phyloP scores from a whole-genome alignment of 352 stramenopile genomes.

The Globisporangium nagaii region DNA sequence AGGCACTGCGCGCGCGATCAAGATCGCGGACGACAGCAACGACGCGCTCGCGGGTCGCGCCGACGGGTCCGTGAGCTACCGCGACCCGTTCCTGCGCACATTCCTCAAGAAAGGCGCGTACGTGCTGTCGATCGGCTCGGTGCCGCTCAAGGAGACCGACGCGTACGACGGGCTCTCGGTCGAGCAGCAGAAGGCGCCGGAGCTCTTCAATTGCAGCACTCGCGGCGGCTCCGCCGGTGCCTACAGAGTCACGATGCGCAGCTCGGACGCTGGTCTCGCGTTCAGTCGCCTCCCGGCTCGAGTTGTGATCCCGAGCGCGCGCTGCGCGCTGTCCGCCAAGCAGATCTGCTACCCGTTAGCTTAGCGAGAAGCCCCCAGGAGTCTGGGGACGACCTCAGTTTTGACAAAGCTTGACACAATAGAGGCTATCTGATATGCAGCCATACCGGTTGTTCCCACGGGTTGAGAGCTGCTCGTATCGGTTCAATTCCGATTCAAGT shows the following conservation, averaged over 20 bases:
- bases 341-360: not conserved
- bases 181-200: slow-evolving; percentile 18
- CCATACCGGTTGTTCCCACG: too few relatives aligned
- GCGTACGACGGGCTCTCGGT: slow-evolving; percentile 20
- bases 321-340: not conserved
- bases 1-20: slow-evolving; percentile 21
- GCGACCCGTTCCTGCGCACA: slow-evolving; percentile 41
- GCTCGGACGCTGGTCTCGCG: slow-evolving; percentile 10
- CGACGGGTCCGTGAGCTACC: slow-evolving; percentile 46
- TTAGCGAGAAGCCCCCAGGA: not conserved
- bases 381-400: not conserved
- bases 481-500: too few relatives aligned
- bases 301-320: not conserved
- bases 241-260: slow-evolving; percentile 32
- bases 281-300: not conserved
- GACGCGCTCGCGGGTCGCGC: slow-evolving; percentile 10
- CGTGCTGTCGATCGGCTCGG: slow-evolving; percentile 30
- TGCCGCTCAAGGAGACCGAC: slow-evolving; percentile 18
- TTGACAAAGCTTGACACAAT: too few relatives aligned
- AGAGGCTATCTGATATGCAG: too few relatives aligned
- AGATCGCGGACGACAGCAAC: slow-evolving; percentile 37
- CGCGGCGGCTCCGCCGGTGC: slow-evolving; percentile 20
- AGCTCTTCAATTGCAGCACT: slow-evolving; percentile 26
- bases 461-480: not conserved
- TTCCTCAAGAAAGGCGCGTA: slow-evolving; percentile 50